A percentile compares a stretch with the other conserved stretches of the same genome.
These are phyloP conservation scores for Phlebiopsis gigantea DNA, from an alignment of 768 basidiomycete species.

Conservation along the genomic window DNA sequence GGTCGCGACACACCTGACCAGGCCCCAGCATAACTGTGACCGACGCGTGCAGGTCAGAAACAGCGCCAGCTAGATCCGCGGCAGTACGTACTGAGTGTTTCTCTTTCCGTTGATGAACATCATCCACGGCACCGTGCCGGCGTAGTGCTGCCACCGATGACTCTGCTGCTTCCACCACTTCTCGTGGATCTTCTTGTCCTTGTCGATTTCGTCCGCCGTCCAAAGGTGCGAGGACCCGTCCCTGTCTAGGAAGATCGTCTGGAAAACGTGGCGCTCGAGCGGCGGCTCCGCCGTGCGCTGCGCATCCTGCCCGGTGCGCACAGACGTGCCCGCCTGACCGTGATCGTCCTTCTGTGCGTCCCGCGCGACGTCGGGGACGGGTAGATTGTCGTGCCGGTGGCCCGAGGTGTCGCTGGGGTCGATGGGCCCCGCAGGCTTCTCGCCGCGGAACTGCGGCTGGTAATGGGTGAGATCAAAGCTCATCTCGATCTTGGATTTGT, in stretches of 20 bases:
- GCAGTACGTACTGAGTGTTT: slow-evolving; percentile 25
- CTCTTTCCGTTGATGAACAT: slow-evolving; percentile 33
- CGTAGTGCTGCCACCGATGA: slow-evolving; percentile 44
- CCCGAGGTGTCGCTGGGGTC: slow-evolving; percentile 15
- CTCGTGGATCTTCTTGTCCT: slow-evolving; percentile 34
- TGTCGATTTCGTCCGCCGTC: slow-evolving; percentile 36
- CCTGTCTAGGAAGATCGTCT: slow-evolving; percentile 44
- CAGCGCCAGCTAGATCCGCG: neutral
- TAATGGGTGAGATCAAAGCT: slow-evolving; percentile 46
- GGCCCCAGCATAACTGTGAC: slow-evolving; percentile 17
- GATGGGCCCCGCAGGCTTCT: slow-evolving; percentile 21
- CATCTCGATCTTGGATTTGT: slow-evolving; percentile 46
- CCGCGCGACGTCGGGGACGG: slow-evolving; percentile 4
- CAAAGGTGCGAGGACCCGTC: slow-evolving; percentile 35
- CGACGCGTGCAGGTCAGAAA: neutral
- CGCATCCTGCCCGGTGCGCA: slow-evolving; percentile 16
- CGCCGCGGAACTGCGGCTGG: slow-evolving; percentile 38
- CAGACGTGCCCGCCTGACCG: slow-evolving; percentile 8
- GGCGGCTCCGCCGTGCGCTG: slow-evolving; percentile 24
- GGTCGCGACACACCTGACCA: slow-evolving; percentile 26
- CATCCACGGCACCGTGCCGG: slow-evolving; percentile 33
- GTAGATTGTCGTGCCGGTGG: slow-evolving; percentile 19
- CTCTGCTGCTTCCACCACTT: slow-evolving; percentile 53
- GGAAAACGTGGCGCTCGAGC: slow-evolving; percentile 40
- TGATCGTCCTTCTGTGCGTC: slow-evolving; percentile 9